phyloP scores from a whole-genome alignment of 2,329 filamentous ascomycete genomes.

The Penicillium capsulatum region DNA sequence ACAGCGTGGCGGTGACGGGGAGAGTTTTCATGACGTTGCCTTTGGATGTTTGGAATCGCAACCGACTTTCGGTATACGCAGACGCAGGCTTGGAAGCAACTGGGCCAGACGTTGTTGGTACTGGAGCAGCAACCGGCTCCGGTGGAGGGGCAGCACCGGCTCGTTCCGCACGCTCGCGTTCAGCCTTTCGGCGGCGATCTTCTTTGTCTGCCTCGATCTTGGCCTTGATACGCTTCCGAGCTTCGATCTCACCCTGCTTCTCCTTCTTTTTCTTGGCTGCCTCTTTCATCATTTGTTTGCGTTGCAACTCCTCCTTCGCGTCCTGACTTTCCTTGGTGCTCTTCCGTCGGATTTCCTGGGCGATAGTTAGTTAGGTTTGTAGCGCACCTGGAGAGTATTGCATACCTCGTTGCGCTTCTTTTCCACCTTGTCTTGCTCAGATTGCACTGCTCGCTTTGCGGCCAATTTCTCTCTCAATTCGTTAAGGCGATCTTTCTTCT shows the following conservation, averaged over 20 bases:
- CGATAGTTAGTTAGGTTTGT: constrained; percentile 1
- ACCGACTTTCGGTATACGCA: constrained; percentile 72
- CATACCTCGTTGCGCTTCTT: constrained; percentile 77
- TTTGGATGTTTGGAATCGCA: constrained; percentile 71
- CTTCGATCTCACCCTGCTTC: constrained; percentile 78
- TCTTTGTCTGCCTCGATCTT: constrained; percentile 95
- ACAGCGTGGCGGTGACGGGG: constrained; percentile 83
- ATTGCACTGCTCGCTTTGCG: constrained; percentile 65
- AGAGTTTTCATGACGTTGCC: constrained; percentile 84
- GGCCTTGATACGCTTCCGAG: constrained; percentile 82
- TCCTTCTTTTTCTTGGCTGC: constrained; percentile 81
- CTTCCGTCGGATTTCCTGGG: constrained; percentile 69
- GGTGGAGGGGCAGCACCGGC: constrained; percentile 62
- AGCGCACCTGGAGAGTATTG: neutral
- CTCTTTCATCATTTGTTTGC: constrained; percentile 89
- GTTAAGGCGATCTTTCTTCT: constrained; percentile 75
- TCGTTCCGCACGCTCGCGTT: constrained; percentile 78
- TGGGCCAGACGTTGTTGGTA: constrained; percentile 46
- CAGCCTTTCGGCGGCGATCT: constrained; percentile 77
- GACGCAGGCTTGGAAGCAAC: constrained; percentile 59
- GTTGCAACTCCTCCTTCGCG: constrained; percentile 79
- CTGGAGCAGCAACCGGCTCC: constrained; percentile 43
- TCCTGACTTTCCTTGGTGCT: constrained; percentile 85
- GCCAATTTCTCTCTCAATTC: constrained; percentile 69
- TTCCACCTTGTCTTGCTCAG: constrained; percentile 72